phyloP scores from a whole-genome alignment of 257 asterid species.

The Nicotiana undulata region DNA sequence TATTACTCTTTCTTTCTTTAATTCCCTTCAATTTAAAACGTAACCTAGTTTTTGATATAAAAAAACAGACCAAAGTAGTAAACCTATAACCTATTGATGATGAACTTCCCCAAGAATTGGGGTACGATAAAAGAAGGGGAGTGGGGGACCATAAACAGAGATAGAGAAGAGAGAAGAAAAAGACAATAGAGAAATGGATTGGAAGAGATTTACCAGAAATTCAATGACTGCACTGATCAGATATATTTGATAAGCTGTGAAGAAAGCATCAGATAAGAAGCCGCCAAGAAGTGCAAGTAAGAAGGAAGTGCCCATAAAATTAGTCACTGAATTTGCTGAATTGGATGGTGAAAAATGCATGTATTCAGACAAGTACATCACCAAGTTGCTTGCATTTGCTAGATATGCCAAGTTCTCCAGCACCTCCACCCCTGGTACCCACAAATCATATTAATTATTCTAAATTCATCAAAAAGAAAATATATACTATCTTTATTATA shows the following conservation, averaged over 20 bases:
- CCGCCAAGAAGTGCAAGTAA: conserved; percentile 90
- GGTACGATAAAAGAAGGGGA: background rate
- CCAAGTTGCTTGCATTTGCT: conserved; percentile 96
- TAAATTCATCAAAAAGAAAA: background rate
- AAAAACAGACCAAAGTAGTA: background rate
- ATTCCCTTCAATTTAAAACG: background rate
- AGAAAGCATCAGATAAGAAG: conserved; percentile 77
- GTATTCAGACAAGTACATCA: conserved; percentile 49
- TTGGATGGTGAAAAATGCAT: conserved; percentile 76
- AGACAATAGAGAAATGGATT: background rate
- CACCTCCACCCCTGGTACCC: conserved; percentile 59
- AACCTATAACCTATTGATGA: background rate
- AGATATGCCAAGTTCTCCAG: conserved; percentile 87
- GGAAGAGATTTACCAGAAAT: conserved; percentile 46
- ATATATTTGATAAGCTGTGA: conserved; percentile 66
- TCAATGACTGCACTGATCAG: conserved; percentile 52
- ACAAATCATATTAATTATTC: background rate
- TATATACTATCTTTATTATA: background rate
- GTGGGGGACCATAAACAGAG: background rate
- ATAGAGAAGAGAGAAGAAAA: background rate
- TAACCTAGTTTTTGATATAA: background rate
- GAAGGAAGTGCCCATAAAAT: conserved; percentile 96
- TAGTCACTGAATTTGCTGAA: conserved; percentile 79
- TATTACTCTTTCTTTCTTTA: background rate
- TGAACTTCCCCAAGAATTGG: background rate